Percentiles rank a stretch among this genome's conserved stretches.
Conservation (phyloP, 2,329 filamentous ascomycete genomes). For the Epichloe sp. region DNA sequence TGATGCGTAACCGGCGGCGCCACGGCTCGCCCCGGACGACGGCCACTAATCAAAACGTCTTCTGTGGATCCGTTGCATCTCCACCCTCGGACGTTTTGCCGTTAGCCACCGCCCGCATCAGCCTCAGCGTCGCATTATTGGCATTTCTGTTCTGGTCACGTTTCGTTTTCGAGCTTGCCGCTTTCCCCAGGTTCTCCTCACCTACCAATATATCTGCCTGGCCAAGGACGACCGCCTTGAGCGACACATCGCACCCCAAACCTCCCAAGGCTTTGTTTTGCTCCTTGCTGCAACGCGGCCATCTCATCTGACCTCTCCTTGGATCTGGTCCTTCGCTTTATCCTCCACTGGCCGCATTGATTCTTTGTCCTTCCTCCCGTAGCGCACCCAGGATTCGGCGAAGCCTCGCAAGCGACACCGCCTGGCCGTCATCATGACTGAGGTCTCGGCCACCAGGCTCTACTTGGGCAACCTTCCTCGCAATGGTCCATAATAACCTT, state of each 20-base stretch:
- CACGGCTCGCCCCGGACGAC: neutral
- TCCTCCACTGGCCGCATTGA: neutral
- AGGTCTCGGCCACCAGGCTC: constrained; percentile 88
- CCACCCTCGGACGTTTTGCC: constrained; percentile 5
- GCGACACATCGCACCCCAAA: neutral
- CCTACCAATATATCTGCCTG: neutral
- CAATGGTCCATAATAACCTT: constrained; percentile 50
- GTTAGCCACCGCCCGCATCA: constrained; percentile 6
- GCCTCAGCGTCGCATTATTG: constrained; percentile 6
- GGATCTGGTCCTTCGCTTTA: neutral
- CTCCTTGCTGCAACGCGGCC: neutral
- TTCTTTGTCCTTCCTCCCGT: neutral
- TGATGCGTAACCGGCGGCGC: neutral
- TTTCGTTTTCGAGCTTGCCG: neutral
- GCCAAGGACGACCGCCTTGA: neutral
- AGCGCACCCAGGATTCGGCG: constrained; percentile 3
- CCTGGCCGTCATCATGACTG: constrained; percentile 42
- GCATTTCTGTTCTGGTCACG: constrained; percentile 1
- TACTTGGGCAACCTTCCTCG: constrained; percentile 97
- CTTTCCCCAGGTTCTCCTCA: constrained; percentile 4
- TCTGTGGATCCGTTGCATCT: neutral
- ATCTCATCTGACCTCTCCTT: neutral
- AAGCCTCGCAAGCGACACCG: constrained; percentile 1
- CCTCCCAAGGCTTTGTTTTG: neutral
- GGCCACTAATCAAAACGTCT: neutral